phyloP scores from a whole-genome alignment of 2,329 filamentous ascomycete genomes.

The Curvularia sp. region DNA sequence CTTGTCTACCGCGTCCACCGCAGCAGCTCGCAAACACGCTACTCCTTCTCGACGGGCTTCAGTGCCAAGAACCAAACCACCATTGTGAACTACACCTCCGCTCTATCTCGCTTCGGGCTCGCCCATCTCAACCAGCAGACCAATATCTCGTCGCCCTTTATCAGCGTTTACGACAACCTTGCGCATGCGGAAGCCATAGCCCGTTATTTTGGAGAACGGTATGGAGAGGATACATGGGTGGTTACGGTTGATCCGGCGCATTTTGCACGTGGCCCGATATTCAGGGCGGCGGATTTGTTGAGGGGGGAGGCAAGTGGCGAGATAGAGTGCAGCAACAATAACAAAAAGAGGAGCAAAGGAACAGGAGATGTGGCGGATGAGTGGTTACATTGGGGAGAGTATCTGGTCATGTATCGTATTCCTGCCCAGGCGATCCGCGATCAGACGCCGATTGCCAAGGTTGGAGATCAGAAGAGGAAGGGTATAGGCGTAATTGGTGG shows the following conservation, averaged over 20 bases:
- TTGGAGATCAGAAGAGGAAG: constrained; percentile 26
- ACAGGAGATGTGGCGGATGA: constrained; percentile 2
- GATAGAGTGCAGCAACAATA: neutral
- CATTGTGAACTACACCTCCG: constrained; percentile 35
- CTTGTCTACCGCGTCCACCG: constrained; percentile 45
- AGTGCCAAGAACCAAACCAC: constrained; percentile 47
- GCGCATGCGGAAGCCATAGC: constrained; percentile 41
- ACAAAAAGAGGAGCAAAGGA: constrained; percentile 8
- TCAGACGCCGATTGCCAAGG: constrained; percentile 35
- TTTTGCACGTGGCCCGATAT: constrained; percentile 42
- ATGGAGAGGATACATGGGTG: constrained; percentile 33
- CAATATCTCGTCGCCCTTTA: constrained; percentile 46
- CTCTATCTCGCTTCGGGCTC: constrained; percentile 37
- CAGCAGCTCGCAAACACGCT: constrained; percentile 38
- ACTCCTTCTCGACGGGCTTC: constrained; percentile 43
- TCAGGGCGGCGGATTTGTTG: constrained; percentile 42
- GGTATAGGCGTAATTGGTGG: constrained; percentile 32
- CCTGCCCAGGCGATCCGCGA: constrained; percentile 42
- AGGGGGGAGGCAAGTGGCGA: constrained; percentile 8
- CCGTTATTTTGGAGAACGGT: constrained; percentile 25
- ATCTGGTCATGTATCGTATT: constrained; percentile 46
- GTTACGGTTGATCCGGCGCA: constrained; percentile 43
- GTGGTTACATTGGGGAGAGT: constrained; percentile 46
- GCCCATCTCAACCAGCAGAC: constrained; percentile 43
- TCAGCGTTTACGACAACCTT: constrained; percentile 41